Evolutionary conservation across 768 basidiomycete genomes (phyloP).

Genomic region (Tremella fuciformis): DNA sequence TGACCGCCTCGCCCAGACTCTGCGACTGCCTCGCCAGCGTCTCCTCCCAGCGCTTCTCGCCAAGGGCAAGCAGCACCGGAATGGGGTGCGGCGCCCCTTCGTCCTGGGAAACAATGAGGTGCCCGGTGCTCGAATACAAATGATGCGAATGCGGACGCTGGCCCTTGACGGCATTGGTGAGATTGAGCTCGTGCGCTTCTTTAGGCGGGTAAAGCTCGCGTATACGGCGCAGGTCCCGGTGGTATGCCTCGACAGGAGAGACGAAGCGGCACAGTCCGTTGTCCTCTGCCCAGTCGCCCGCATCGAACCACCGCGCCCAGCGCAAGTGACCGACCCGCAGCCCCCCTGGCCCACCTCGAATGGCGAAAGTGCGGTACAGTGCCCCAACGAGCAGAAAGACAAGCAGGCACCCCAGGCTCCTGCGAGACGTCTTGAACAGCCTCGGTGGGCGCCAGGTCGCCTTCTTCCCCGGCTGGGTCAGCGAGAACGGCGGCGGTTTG

Average conservation of each 20-base stretch:
- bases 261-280: slow-evolving; percentile 40
- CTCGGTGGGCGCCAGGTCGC: background rate
- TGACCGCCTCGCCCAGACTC: slow-evolving; percentile 49
- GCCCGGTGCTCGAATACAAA: slow-evolving; percentile 45
- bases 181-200: slow-evolving; percentile 3
- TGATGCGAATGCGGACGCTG: slow-evolving; percentile 21
- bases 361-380: background rate
- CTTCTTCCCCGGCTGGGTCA: background rate
- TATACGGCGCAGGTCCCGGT: slow-evolving; percentile 40
- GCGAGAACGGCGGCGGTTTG: background rate
- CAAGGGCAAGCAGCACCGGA: slow-evolving; percentile 46
- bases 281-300: slow-evolving; percentile 3
- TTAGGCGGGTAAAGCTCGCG: slow-evolving; percentile 14
- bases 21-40: slow-evolving; percentile 49
- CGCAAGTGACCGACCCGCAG: slow-evolving; percentile 1
- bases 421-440: slow-evolving; percentile 2
- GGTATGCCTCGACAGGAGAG: slow-evolving; percentile 46
- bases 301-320: slow-evolving; percentile 1
- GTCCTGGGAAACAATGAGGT: slow-evolving; percentile 36
- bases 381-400: background rate
- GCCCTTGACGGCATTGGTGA: background rate
- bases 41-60: slow-evolving; percentile 51
- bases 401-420: background rate
- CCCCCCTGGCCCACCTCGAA: background rate
- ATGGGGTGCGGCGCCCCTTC: slow-evolving; percentile 49